These are phyloP conservation scores for Gossypium herbaceum DNA, from an alignment of 345 rosid genomes.

Conservation along the genomic window DNA sequence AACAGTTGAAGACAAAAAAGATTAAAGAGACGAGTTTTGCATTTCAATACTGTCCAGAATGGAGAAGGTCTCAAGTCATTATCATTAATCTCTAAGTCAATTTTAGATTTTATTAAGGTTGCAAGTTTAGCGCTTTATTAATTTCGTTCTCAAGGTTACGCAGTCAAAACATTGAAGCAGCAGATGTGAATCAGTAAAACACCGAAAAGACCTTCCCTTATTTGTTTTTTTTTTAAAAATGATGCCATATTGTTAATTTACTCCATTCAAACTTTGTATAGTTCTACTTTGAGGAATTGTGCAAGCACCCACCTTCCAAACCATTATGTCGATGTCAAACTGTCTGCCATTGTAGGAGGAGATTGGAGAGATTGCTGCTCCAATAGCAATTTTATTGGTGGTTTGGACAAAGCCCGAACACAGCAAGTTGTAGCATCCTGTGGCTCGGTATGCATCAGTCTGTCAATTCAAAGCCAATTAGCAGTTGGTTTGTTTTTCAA, in stretches of 20 bases:
- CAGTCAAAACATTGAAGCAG: conserved; percentile 1
- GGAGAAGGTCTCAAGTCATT: not conserved
- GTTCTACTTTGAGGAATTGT: not conserved
- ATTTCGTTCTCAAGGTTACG: too few relatives aligned
- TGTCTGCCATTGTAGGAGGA: conserved; percentile 77
- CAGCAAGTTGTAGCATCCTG: conserved; percentile 94
- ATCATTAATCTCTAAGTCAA: not conserved
- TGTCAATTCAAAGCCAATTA: conserved; percentile 25
- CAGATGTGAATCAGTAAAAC: not conserved
- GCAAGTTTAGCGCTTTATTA: too few relatives aligned
- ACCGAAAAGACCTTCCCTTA: not conserved
- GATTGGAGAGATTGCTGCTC: conserved; percentile 93
- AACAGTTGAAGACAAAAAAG: too few relatives aligned
- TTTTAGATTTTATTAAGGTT: not conserved
- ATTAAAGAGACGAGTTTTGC: conserved; percentile 19
- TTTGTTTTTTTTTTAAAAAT: not conserved
- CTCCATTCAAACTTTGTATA: not conserved
- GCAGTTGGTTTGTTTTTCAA: not conserved
- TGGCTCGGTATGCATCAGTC: conserved; percentile 96
- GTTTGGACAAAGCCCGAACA: conserved; percentile 97
- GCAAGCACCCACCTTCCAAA: conserved; percentile 80
- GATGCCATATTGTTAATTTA: not conserved
- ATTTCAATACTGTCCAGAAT: conserved; percentile 16
- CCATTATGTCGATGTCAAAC: conserved; percentile 75
- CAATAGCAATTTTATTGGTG: conserved; percentile 81